phyloP scores from a whole-genome alignment of 805 yeast genomes.

The Candida argentea region DNA sequence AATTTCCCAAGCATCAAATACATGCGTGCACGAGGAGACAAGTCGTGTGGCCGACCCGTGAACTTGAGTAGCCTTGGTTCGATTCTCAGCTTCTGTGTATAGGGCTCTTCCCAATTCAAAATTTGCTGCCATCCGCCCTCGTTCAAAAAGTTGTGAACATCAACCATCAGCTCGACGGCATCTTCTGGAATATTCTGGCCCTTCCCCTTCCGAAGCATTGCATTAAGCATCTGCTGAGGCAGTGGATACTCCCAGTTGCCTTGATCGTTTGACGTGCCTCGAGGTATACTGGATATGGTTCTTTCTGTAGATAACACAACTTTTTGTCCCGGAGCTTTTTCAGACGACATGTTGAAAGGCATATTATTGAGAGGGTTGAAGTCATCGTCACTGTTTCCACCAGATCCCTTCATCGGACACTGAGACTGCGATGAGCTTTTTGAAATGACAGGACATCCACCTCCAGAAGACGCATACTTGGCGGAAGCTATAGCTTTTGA shows the following conservation, averaged over 20 bases:
- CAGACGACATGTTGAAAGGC: slow-evolving; percentile 64
- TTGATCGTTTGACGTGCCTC: slow-evolving; percentile 52
- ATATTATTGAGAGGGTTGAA: slow-evolving; percentile 82
- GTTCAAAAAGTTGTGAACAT: slow-evolving; percentile 88
- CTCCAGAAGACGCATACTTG: too few relatives aligned
- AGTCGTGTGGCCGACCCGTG: slow-evolving; percentile 84
- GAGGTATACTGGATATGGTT: slow-evolving; percentile 77
- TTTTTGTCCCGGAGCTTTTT: slow-evolving; percentile 70
- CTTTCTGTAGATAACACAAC: slow-evolving; percentile 73
- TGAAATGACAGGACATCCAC: slow-evolving; percentile 27
- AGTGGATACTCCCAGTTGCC: slow-evolving; percentile 98
- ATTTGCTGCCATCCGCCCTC: slow-evolving; percentile 98
- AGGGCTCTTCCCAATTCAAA: slow-evolving; percentile 77
- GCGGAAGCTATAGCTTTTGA: slow-evolving; percentile 3
- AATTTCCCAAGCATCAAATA: slow-evolving; percentile 54
- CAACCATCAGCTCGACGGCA: slow-evolving; percentile 95
- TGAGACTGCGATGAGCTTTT: slow-evolving; percentile 14
- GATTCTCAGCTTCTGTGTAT: slow-evolving; percentile 42
- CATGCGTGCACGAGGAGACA: slow-evolving; percentile 76
- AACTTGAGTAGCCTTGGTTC: slow-evolving; percentile 76
- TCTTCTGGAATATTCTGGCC: slow-evolving; percentile 83
- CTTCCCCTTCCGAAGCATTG: slow-evolving; percentile 92
- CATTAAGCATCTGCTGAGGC: slow-evolving; percentile 98
- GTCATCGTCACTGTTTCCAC: slow-evolving; percentile 16
- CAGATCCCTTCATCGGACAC: slow-evolving; percentile 26